A percentile compares a stretch with the other conserved stretches of the same genome.
phyloP scores from a whole-genome alignment of 352 stramenopile species.

The Pythium sukuiense region DNA sequence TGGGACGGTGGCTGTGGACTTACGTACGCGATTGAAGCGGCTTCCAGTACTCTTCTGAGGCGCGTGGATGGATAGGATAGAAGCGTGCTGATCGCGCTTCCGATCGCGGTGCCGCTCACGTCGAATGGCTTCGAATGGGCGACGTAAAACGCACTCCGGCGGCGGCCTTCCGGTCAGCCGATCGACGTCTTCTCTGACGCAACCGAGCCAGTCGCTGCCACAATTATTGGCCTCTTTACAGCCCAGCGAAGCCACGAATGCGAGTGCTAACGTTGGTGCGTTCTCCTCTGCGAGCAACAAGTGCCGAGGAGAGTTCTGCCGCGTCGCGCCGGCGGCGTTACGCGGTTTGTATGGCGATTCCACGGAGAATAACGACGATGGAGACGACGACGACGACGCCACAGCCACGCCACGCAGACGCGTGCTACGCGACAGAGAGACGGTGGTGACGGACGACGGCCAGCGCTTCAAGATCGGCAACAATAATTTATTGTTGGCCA shows the following conservation, averaged over 20 bases:
- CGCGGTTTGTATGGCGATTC: slow-evolving; percentile 33
- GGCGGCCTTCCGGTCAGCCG: neutral
- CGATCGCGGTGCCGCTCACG: slow-evolving; percentile 11
- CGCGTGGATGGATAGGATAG: slow-evolving; percentile 1
- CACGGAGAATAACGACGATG: slow-evolving; percentile 14
- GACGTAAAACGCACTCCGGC: slow-evolving; percentile 13
- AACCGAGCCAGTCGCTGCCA: slow-evolving; percentile 47
- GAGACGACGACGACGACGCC: neutral
- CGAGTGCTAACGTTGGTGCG: neutral
- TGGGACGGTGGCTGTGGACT: neutral
- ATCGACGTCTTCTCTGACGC: slow-evolving; percentile 10
- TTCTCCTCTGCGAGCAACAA: slow-evolving; percentile 21
- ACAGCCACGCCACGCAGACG: neutral
- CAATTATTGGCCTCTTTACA: slow-evolving; percentile 30
- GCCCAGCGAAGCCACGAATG: neutral
- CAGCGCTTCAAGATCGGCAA: slow-evolving; percentile 72
- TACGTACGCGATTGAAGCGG: slow-evolving; percentile 10
- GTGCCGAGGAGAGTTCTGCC: slow-evolving; percentile 75
- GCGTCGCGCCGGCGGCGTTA: slow-evolving; percentile 31
- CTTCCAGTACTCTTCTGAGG: slow-evolving; percentile 9
- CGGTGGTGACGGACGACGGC: slow-evolving; percentile 39
- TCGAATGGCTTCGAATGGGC: slow-evolving; percentile 23
- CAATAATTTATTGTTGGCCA: slow-evolving; percentile 70
- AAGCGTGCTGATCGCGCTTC: slow-evolving; percentile 20
- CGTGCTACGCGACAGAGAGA: slow-evolving; percentile 1